Evolutionary conservation across 139 green algal species (phyloP).

Genomic region (Limnomonas spitsbergensis): DNA sequence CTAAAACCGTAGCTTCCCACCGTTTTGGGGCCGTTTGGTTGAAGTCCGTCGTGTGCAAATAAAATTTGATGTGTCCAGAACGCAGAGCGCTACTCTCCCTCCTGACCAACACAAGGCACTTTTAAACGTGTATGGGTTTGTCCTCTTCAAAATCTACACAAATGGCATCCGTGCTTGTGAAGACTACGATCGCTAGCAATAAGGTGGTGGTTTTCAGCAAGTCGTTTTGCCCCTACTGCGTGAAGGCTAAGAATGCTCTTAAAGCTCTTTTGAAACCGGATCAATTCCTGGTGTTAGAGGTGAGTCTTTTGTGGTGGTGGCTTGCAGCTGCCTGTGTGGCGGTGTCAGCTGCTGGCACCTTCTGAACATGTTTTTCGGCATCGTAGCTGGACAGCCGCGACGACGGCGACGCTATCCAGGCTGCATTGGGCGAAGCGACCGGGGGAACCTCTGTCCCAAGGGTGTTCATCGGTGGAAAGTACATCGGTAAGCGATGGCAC

Average conservation of each 20-base stretch:
- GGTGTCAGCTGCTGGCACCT: not conserved
- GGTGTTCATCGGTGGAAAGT: constrained; percentile 62
- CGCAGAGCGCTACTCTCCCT: too few species aligned
- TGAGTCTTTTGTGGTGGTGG: constrained; percentile 18
- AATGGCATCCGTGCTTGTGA: constrained; percentile 11
- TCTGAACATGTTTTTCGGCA: too few species aligned
- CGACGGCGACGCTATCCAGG: constrained; percentile 43
- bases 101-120: too few species aligned
- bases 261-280: constrained; percentile 24
- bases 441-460: constrained; percentile 56
- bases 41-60: too few species aligned
- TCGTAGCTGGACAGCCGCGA: constrained; percentile 38
- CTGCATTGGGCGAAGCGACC: constrained; percentile 46
- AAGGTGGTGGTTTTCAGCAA: constrained; percentile 45
- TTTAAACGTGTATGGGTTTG: too few species aligned
- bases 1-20: too few species aligned
- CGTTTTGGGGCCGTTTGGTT: too few species aligned
- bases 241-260: constrained; percentile 51
- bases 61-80: too few species aligned
- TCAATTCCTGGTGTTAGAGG: constrained; percentile 43
- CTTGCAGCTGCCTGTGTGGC: not conserved
- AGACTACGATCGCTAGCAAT: not conserved
- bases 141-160: not conserved
- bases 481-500: constrained; percentile 55
- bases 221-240: constrained; percentile 45